phyloP scores from a whole-genome alignment of 495 filamentous ascomycete genomes.

The Penicillium coprophilum region DNA sequence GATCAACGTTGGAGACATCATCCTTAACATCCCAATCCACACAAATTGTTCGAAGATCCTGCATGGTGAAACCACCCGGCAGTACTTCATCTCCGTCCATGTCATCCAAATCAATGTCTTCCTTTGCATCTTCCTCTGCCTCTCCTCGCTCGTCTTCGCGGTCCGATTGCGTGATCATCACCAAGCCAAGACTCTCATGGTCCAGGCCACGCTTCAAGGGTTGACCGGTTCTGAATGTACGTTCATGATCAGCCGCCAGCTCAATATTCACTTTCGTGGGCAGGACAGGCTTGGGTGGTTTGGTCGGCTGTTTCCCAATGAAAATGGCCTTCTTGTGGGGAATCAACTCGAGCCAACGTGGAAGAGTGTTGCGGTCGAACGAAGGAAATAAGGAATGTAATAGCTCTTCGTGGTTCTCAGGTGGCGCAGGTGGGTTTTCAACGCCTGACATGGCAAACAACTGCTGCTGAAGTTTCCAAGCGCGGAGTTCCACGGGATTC shows the following conservation, averaged over 20 bases:
- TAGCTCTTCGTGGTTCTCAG: conserved; percentile 65
- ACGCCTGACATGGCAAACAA: conserved; percentile 53
- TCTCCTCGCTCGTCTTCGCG: conserved; percentile 55
- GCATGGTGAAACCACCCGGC: conserved; percentile 63
- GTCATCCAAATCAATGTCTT: conserved; percentile 59
- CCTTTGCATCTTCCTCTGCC: conserved; percentile 54
- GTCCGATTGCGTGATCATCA: conserved; percentile 54
- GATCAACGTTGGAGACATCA: conserved; percentile 31
- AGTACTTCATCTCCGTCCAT: conserved; percentile 47
- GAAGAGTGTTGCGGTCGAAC: conserved; percentile 63
- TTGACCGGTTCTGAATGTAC: conserved; percentile 68
- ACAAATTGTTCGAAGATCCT: conserved; percentile 77
- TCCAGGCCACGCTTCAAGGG: conserved; percentile 55
- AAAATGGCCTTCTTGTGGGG: conserved; percentile 71
- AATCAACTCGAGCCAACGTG: conserved; percentile 71
- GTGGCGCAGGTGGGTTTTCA: conserved; percentile 53
- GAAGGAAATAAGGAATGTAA: conserved; percentile 67
- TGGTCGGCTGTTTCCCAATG: conserved; percentile 64
- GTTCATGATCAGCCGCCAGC: conserved; percentile 75
- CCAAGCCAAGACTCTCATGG: conserved; percentile 55
- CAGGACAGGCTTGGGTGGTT: conserved; percentile 74
- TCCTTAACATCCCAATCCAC: conserved; percentile 75
- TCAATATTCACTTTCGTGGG: conserved; percentile 88
- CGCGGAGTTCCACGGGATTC: conserved; percentile 45
- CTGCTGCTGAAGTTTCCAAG: conserved; percentile 52